Conservation (phyloP, 192 early-diverging fungal genomes). For the Coemansia sp. region DNA sequence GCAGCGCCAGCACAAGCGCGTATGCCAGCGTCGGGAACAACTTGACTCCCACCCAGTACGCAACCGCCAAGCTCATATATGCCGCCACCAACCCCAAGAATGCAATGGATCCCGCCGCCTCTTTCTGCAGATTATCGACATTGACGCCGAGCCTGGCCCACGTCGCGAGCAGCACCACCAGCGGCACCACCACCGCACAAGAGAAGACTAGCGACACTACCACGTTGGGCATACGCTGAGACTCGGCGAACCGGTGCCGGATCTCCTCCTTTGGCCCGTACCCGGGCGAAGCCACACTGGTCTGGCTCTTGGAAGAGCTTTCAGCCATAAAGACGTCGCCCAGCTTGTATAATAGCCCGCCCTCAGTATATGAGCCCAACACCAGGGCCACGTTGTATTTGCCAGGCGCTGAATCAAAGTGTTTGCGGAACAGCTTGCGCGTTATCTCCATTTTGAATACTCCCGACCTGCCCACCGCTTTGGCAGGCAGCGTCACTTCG, state of each 20-base stretch:
- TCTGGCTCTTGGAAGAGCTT: neutral
- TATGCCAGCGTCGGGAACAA: constrained; percentile 50
- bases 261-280: constrained; percentile 42
- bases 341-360: constrained; percentile 37
- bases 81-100: constrained; percentile 47
- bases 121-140: constrained; percentile 18
- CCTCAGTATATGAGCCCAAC: constrained; percentile 38
- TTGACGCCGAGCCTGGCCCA: constrained; percentile 53
- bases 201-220: constrained; percentile 43
- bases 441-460: constrained; percentile 34
- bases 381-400: constrained; percentile 37
- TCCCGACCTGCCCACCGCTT: constrained; percentile 14
- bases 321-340: constrained; percentile 34
- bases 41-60: constrained; percentile 53
- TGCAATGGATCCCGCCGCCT: constrained; percentile 25
- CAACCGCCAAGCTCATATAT: constrained; percentile 46
- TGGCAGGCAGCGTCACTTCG: constrained; percentile 34
- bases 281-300: neutral
- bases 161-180: constrained; percentile 24
- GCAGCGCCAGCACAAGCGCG: constrained; percentile 48
- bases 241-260: constrained; percentile 43
- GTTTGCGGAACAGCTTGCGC: constrained; percentile 39
- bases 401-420: constrained; percentile 25
- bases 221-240: constrained; percentile 45
- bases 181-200: constrained; percentile 20